Conservation (phyloP, 257 asterid genomes). For the Solanum commersonii region DNA sequence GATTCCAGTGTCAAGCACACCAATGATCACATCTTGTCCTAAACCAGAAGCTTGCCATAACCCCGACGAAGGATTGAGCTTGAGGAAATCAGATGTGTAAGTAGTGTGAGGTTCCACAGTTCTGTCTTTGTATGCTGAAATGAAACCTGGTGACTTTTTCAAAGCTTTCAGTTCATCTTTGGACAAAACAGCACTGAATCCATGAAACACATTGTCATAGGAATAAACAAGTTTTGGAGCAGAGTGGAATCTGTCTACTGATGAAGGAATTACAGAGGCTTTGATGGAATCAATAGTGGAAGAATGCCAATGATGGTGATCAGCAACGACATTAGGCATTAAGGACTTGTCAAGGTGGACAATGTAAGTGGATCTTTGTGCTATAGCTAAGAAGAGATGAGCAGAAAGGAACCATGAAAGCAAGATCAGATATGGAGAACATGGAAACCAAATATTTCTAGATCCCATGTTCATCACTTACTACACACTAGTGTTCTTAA, state of each 20-base stretch:
- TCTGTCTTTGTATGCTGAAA: not conserved
- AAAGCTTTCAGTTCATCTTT: not conserved
- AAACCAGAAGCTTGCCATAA: not conserved
- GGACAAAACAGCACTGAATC: not conserved
- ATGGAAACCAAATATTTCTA: not conserved
- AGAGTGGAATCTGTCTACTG: not conserved
- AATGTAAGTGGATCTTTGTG: not conserved
- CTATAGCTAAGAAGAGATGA: not conserved
- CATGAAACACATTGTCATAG: not conserved
- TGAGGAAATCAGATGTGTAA: not conserved
- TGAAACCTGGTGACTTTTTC: not conserved
- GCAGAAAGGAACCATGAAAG: not conserved
- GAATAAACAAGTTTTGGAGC: not conserved
- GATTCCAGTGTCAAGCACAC: accelerated
- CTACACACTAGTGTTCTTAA: not conserved
- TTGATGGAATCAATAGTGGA: not conserved
- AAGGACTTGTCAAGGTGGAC: not conserved
- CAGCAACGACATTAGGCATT: not conserved
- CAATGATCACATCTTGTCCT: not conserved
- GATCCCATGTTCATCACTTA: too few species aligned
- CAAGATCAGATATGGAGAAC: not conserved
- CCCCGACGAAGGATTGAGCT: not conserved
- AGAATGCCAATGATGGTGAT: not conserved
- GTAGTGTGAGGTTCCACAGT: not conserved
- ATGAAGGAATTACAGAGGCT: not conserved